Conservation (phyloP, 176 grass and related monocot species). For the Tillandsia leiboldiana region DNA sequence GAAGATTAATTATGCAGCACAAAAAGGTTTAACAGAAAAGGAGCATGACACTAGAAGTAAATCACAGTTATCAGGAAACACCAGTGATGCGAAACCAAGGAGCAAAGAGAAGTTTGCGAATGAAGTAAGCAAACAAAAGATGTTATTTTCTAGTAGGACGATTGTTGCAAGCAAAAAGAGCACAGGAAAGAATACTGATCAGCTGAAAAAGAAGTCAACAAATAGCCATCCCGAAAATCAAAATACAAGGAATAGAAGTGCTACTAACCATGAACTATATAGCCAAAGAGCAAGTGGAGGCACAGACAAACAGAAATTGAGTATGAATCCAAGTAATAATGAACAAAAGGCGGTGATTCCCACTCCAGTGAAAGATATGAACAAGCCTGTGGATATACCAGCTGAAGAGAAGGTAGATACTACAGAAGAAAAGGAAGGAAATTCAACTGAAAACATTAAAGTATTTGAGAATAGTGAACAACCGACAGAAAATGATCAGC, state of each 20-base stretch:
- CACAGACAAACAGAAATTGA: constrained; percentile 15
- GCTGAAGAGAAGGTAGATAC: constrained; percentile 6
- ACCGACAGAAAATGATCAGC: neutral
- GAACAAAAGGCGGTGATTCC: constrained; percentile 1
- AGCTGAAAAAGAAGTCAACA: constrained; percentile 15
- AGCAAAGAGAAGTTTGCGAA: neutral
- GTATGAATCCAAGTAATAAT: neutral
- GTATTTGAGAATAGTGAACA: neutral
- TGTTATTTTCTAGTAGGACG: constrained; percentile 1
- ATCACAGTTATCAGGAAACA: neutral
- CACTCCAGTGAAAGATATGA: neutral
- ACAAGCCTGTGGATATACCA: constrained; percentile 4
- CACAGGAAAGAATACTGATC: constrained; percentile 20
- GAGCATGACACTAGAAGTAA: neutral
- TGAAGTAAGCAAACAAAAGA: constrained; percentile 12
- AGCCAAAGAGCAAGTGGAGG: constrained; percentile 14
- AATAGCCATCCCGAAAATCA: constrained; percentile 17
- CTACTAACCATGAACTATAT: constrained; percentile 6
- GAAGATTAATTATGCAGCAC: constrained; percentile 7
- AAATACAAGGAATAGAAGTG: constrained; percentile 6
- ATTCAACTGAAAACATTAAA: constrained; percentile 9
- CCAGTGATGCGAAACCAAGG: neutral
- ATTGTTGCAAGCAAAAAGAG: constrained; percentile 2
- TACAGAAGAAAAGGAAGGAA: constrained; percentile 1
- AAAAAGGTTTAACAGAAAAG: neutral